A percentile compares a stretch with the other conserved stretches of the same genome.
Conservation (phyloP, 768 basidiomycete species). For the Cystobasidium onofrii region DNA sequence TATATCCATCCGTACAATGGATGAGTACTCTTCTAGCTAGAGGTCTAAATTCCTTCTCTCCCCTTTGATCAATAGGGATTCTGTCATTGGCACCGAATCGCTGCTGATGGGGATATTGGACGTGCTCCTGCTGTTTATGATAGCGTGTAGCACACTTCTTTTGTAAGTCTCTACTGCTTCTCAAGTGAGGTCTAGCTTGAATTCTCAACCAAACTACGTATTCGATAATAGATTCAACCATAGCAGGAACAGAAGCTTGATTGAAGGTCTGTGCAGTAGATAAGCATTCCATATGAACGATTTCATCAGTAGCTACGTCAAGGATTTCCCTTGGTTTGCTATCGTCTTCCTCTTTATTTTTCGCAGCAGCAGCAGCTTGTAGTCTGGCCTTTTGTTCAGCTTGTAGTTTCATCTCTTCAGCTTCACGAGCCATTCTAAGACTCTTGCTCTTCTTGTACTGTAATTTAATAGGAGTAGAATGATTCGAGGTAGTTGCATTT, state of each 20-base stretch:
- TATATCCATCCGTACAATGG: constrained; percentile 81
- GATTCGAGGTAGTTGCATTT: background rate
- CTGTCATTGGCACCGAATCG: background rate
- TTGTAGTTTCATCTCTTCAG: constrained; percentile 8
- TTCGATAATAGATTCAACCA: constrained; percentile 38
- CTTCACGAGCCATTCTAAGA: constrained; percentile 13
- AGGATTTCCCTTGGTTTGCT: constrained; percentile 14
- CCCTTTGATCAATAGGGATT: background rate
- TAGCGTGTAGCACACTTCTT: background rate
- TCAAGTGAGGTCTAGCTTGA: constrained; percentile 32
- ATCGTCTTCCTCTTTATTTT: background rate
- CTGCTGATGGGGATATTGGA: background rate
- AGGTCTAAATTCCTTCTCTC: constrained; percentile 28
- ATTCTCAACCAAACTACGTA: constrained; percentile 40
- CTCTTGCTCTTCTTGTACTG: constrained; percentile 26
- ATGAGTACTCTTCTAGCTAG: constrained; percentile 55
- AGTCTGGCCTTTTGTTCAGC: background rate
- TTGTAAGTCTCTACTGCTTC: background rate
- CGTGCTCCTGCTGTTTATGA: background rate
- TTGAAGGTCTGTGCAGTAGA: constrained; percentile 33
- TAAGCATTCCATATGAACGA: constrained; percentile 42
- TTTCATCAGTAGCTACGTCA: constrained; percentile 29
- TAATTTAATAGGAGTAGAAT: constrained; percentile 11
- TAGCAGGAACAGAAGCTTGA: background rate
- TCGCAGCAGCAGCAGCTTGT: constrained; percentile 2